Evolutionary conservation across 2,329 filamentous ascomycete species (phyloP), one percentile per base, ranked within the genome.

Genomic region (Proliferodiscus dingleyae): DNA sequence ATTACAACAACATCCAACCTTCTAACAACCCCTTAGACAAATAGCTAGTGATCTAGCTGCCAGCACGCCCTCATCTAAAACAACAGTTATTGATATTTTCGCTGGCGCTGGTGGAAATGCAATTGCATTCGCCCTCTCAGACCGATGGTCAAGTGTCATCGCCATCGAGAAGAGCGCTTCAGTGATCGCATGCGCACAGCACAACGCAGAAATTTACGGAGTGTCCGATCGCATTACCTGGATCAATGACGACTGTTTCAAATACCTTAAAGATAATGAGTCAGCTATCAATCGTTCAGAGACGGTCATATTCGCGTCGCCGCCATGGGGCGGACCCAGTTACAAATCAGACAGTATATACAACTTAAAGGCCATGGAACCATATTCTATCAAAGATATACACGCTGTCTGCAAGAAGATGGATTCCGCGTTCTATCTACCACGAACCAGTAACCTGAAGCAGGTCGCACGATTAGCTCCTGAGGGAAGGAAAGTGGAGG

Each of bases 61-160:
- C 70, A 74, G 45, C 24, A 49, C 47, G 6, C 30, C 50, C 43
- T 37, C 52, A 37, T 49, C 56, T 18, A 57, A 59, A 49, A 50
- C 49, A 30, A 44, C 53, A 41, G 70, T 98, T 29, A 80, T 98
- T 48, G 93, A 98, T 65, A 79, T 86, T 37, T 98, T 98, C 67
- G 87, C 84, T 22, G 93, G 93, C 34, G 89, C 87, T 1, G 93
- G 94, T 29, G 93, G 90, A 44, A 98, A 98, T 64, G 80, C 85
- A 19, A 97, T 98, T 57, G 89, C 90, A n/a, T 94, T 98, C 58
- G 91, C 93, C 15, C 76, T 83, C 8, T 87, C 84, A 0, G 80
- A 77, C 16, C 80, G 82, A 52, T 98, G 89, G 86, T 78, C 82
- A 41, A 83, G 80, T 53, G 80, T 98, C 53, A 89, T 97, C 62